Conservation (phyloP, 73 alveolate genomes). For the Paraurostyla sp. region DNA sequence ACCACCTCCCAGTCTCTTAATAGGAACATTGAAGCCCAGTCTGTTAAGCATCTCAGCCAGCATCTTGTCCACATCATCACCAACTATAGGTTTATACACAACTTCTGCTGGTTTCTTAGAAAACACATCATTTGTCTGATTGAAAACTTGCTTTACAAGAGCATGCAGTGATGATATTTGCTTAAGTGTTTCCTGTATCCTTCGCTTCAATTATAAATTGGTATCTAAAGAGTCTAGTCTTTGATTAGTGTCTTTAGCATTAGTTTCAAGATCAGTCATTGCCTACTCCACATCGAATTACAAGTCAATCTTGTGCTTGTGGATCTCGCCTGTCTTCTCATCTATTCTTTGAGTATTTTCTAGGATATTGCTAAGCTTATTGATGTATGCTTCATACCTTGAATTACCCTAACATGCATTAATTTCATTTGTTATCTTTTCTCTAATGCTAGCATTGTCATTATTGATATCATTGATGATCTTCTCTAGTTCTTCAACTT, state of each 20-base stretch:
- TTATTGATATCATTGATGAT: neutral
- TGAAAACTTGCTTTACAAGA: neutral
- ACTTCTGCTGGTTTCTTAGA: slow-evolving; percentile 1
- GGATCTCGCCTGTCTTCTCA: slow-evolving; percentile 8
- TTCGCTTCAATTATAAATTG: neutral
- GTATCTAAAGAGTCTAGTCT: neutral
- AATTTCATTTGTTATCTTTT: neutral
- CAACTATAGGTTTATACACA: slow-evolving; percentile 1
- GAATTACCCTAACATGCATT: slow-evolving; percentile 9
- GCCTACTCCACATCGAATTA: slow-evolving; percentile 10
- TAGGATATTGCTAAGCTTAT: neutral
- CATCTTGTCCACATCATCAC: slow-evolving; percentile 49
- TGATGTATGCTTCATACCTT: neutral
- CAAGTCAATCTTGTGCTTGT: neutral
- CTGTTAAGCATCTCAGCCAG: neutral
- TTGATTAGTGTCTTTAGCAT: neutral
- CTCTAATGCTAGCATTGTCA: neutral
- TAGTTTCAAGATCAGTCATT: neutral
- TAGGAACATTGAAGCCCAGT: neutral
- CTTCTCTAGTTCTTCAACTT: slow-evolving; percentile 17
- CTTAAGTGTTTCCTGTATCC: neutral
- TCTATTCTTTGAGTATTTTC: neutral
- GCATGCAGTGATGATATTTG: neutral
- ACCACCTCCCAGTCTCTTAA: slow-evolving; percentile 47
- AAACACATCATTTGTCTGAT: slow-evolving; percentile 26